Base-by-base conservation (phyloP, 2,329 filamentous ascomycete genomes). In the Stylonectria norvegica region DNA sequence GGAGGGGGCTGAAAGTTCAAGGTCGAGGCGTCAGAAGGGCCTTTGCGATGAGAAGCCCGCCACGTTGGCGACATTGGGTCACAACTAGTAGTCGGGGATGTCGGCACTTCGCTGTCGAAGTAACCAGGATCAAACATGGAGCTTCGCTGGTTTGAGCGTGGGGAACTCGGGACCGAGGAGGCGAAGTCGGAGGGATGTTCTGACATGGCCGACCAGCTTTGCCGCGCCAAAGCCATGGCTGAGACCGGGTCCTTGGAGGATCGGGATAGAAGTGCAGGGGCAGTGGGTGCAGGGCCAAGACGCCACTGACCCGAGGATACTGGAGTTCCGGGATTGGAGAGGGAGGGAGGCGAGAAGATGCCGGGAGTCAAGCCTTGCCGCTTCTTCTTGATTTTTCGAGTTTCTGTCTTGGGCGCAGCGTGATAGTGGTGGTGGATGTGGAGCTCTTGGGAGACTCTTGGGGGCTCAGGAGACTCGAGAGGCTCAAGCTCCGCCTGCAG, bases 341-440 rank as follows among this genome's bases (percentile, higher is more conserved):
- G 44, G 39, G 60, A 50, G n/a, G 72, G 64, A 1, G 77, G 81
- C 6, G 81, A 80, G 36, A 89, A 77, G 12, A 84, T 63, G 20
- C 76, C 73, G 1, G 81, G 70, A 10, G 75, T 76, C 8, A 87
- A 67, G 16, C 79, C 73, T 20, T 79, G 76, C 2, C 86, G 81
- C 68, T 83, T 85, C 67, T 88, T 94, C 67, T 81, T 87, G 7
- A 78, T 70, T 44, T 81, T 81, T 50, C 78, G 77, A 12, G 62
- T 58, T 42, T 86, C 81, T 15, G 76, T 71, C 60, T 81, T 83
- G 38, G 75, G 67, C 1, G 81, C 69, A 9, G 83, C 78, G 52
- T 96, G 89, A 59, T 95, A 95, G 60, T 97, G 91, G 56, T 97
- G 90, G 58, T 97, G 91, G 32, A 97, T 86, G 56, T 96, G 91